Percentiles rank a stretch among this genome's conserved stretches.
phyloP scores from a whole-genome alignment of 2,329 filamentous ascomycete species.

The Fusarium subglutinans region DNA sequence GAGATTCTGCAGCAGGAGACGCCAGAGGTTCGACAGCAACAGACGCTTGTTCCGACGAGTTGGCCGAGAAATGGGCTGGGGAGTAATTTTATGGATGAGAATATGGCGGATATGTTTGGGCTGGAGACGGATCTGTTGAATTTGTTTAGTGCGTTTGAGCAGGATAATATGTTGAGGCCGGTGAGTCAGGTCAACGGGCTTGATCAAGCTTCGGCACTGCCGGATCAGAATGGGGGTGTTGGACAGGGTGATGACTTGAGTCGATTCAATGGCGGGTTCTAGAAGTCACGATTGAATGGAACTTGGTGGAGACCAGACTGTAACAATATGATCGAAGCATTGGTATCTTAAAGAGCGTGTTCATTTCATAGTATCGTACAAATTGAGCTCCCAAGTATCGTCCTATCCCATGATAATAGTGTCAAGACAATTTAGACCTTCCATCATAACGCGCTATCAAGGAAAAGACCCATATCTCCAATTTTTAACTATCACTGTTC shows the following conservation, averaged over 20 bases:
- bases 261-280: neutral
- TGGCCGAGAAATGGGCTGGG: neutral
- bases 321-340: neutral
- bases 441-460: no score
- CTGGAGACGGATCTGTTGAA: slow-evolving; percentile 8
- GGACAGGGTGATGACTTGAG: neutral
- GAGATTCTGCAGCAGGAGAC: neutral
- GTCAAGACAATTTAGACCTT: neutral
- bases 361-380: neutral
- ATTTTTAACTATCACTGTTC: neutral
- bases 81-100: neutral
- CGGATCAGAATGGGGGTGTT: neutral
- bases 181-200: neutral
- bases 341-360: neutral
- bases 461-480: neutral
- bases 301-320: no score
- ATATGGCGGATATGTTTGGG: neutral
- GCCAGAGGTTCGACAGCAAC: neutral
- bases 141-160: slow-evolving; percentile 10
- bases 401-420: neutral
- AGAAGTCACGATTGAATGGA: neutral
- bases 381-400: neutral
- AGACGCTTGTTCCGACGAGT: neutral
- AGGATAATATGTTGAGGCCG: neutral
- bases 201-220: neutral